These are phyloP conservation scores for Solanum ossicruentum DNA, from an alignment of 257 asterid species.

Conservation along the genomic window DNA sequence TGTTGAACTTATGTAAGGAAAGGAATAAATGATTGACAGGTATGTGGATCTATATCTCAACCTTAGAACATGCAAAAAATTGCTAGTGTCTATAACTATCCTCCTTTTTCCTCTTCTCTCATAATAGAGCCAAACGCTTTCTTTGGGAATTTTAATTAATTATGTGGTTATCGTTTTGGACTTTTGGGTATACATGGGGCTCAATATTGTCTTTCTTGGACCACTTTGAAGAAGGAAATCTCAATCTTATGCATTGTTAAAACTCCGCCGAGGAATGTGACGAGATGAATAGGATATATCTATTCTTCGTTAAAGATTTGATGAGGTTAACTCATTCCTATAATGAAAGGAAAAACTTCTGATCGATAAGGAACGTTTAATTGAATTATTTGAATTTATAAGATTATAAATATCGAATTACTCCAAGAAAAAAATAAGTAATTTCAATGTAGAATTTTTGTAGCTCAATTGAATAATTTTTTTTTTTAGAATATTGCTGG, in stretches of 20 bases:
- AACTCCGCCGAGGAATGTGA: neutral
- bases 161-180: neutral
- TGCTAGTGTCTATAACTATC: neutral
- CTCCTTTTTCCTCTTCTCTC: neutral
- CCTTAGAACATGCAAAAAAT: constrained; percentile 59
- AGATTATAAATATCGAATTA: no score
- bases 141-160: neutral
- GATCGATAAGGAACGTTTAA: neutral
- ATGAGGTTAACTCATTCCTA: neutral
- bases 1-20: neutral
- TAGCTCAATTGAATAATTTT: no score
- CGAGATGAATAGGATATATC: neutral
- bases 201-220: neutral
- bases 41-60: constrained; percentile 19
- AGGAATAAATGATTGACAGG: neutral
- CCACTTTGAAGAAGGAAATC: neutral
- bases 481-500: no score
- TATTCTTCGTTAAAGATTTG: neutral
- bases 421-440: neutral
- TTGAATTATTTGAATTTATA: neutral
- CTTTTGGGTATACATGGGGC: neutral
- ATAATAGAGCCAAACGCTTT: neutral
- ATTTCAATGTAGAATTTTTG: no score
- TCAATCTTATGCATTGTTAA: neutral
- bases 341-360: neutral